Conservation (phyloP, 2,329 filamentous ascomycete species). For the Tolypocladium nubicola region DNA sequence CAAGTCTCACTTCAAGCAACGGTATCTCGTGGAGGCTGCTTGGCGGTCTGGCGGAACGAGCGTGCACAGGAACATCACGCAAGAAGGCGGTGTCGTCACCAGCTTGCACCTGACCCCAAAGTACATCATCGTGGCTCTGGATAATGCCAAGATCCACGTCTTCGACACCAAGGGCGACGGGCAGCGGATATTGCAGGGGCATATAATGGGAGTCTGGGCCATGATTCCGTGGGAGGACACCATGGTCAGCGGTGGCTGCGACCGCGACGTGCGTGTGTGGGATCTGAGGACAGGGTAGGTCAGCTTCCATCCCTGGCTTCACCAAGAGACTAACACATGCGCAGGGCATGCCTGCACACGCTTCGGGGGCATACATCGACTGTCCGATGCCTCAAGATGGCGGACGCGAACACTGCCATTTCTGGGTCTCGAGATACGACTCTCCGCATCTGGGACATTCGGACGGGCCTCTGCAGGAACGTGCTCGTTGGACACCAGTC, state of each 20-base stretch:
- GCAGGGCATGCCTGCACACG: constrained; percentile 64
- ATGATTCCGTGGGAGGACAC: constrained; percentile 98
- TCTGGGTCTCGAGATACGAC: constrained; percentile 94
- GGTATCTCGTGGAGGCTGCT: constrained; percentile 92
- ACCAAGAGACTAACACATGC: constrained; percentile 8
- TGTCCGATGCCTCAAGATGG: constrained; percentile 96
- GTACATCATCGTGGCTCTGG: constrained; percentile 93
- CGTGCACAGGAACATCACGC: constrained; percentile 79
- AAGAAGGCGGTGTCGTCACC: constrained; percentile 93
- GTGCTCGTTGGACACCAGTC: constrained; percentile 92
- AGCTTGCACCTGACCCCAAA: constrained; percentile 88
- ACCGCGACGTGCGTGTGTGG: constrained; percentile 95
- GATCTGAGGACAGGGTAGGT: constrained; percentile 83
- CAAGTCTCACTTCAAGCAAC: constrained; percentile 94
- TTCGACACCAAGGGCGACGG: constrained; percentile 87
- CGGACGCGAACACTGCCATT: constrained; percentile 84
- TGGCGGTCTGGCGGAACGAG: constrained; percentile 89
- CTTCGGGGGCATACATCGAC: constrained; percentile 93
- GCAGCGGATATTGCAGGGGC: constrained; percentile 81
- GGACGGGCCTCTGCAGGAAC: constrained; percentile 77
- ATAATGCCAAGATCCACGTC: constrained; percentile 97
- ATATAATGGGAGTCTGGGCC: constrained; percentile 99
- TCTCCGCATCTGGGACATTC: constrained; percentile 88
- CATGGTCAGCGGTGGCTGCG: constrained; percentile 90
- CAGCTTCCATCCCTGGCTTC: not conserved